Conservation (phyloP, 805 yeast genomes). For the Wickerhamiella spandovensis region DNA sequence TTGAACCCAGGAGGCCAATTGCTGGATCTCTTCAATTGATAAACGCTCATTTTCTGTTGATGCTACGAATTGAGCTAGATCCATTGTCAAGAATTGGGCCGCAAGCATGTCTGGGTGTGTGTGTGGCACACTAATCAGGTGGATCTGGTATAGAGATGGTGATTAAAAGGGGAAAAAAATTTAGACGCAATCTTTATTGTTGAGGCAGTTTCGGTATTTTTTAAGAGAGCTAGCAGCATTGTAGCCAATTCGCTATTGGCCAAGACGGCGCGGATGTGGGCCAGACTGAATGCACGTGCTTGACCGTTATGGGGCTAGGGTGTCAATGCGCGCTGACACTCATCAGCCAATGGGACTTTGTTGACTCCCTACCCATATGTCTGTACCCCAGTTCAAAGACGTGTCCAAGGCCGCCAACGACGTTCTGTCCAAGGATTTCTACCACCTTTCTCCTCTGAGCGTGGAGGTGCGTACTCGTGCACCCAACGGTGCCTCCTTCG, state of each 20-base stretch:
- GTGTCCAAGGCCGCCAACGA: slow-evolving; percentile 87
- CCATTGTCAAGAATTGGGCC: neutral
- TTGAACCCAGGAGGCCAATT: neutral
- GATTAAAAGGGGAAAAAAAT: too few relatives aligned
- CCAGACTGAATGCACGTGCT: neutral
- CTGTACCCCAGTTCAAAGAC: slow-evolving; percentile 87
- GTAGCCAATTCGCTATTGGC: too few relatives aligned
- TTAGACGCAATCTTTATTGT: too few relatives aligned
- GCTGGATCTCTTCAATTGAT: neutral
- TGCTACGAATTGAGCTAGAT: neutral
- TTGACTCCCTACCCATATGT: slow-evolving; percentile 29
- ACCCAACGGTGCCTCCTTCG: slow-evolving; percentile 91
- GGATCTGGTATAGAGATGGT: too few relatives aligned
- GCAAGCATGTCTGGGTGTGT: too few relatives aligned
- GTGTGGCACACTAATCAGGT: neutral
- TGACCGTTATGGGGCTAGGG: neutral
- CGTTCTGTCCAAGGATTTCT: slow-evolving; percentile 82
- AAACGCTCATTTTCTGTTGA: neutral
- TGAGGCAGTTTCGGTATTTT: too few relatives aligned
- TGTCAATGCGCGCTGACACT: too few relatives aligned
- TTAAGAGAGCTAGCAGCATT: too few relatives aligned
- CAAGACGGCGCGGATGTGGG: too few relatives aligned
- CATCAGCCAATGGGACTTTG: neutral
- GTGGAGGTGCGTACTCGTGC: slow-evolving; percentile 86
- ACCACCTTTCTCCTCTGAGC: slow-evolving; percentile 76